phyloP scores from a whole-genome alignment of 2,329 filamentous ascomycete genomes.

The Alternaria ethzedia region DNA sequence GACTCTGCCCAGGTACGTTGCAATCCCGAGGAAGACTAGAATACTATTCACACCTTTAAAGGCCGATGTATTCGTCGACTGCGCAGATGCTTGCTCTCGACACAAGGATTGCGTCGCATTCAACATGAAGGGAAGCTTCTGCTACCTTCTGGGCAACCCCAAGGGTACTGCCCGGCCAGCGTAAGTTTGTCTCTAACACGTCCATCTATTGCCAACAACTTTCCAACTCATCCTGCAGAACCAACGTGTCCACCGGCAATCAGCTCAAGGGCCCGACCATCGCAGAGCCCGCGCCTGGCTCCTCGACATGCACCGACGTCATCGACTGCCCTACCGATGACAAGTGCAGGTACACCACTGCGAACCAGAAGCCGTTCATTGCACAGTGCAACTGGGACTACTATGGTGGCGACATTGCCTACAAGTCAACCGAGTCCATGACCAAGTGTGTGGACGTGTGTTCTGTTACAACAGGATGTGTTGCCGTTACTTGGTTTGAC shows the following conservation, averaged over 20 bases:
- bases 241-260: constrained; percentile 3
- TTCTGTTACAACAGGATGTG: background rate
- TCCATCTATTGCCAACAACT: background rate
- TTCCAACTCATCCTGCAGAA: background rate
- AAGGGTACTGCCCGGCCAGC: constrained; percentile 1
- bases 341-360: constrained; percentile 8
- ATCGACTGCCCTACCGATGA: constrained; percentile 9
- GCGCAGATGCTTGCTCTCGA: constrained; percentile 15
- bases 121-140: constrained; percentile 15
- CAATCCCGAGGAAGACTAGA: background rate
- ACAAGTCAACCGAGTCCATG: background rate
- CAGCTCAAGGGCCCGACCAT: background rate
- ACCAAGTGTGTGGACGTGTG: constrained; percentile 6
- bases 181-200: background rate
- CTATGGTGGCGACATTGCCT: constrained; percentile 13
- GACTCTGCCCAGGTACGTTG: constrained; percentile 1
- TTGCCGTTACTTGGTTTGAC: constrained; percentile 6
- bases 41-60: background rate
- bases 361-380: constrained; percentile 1
- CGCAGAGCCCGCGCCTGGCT: background rate
- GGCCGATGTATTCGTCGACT: constrained; percentile 13
- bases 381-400: constrained; percentile 14
- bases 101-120: constrained; percentile 8
- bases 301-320: constrained; percentile 2
- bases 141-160: constrained; percentile 17